Conservation (phyloP, 2,329 filamentous ascomycete genomes). For the Pseudogymnoascus sp. region DNA sequence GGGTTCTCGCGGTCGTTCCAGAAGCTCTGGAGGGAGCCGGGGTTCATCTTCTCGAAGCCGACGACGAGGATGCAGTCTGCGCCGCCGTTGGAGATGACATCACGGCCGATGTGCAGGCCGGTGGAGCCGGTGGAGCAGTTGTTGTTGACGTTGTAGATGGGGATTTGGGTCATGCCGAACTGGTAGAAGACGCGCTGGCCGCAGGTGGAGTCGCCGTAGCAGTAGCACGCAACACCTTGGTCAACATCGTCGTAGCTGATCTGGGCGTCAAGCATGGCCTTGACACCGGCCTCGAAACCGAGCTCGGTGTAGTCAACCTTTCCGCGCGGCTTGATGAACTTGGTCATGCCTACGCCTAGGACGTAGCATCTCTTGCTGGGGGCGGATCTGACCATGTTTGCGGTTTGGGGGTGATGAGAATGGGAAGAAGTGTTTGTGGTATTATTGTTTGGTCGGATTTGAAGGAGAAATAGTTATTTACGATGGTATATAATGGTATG, state of each 20-base stretch:
- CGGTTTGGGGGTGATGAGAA: background rate
- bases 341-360: constrained; percentile 96
- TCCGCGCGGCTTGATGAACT: constrained; percentile 94
- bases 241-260: constrained; percentile 97
- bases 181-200: constrained; percentile 98
- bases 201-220: constrained; percentile 91
- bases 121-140: constrained; percentile 96
- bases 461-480: background rate
- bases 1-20: constrained; percentile 83
- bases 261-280: constrained; percentile 75
- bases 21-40: constrained; percentile 73
- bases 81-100: constrained; percentile 69
- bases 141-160: constrained; percentile 98
- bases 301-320: constrained; percentile 93
- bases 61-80: constrained; percentile 86
- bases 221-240: constrained; percentile 93
- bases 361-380: constrained; percentile 55
- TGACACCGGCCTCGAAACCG: constrained; percentile 85
- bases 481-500: background rate
- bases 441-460: background rate
- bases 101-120: constrained; percentile 75
- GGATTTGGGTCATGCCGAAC: constrained; percentile 94
- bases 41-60: constrained; percentile 97
- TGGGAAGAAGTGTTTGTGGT: background rate
- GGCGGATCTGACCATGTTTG: background rate